Conservation (phyloP, 2,329 filamentous ascomycete genomes). For the Aureobasidium sp. region DNA sequence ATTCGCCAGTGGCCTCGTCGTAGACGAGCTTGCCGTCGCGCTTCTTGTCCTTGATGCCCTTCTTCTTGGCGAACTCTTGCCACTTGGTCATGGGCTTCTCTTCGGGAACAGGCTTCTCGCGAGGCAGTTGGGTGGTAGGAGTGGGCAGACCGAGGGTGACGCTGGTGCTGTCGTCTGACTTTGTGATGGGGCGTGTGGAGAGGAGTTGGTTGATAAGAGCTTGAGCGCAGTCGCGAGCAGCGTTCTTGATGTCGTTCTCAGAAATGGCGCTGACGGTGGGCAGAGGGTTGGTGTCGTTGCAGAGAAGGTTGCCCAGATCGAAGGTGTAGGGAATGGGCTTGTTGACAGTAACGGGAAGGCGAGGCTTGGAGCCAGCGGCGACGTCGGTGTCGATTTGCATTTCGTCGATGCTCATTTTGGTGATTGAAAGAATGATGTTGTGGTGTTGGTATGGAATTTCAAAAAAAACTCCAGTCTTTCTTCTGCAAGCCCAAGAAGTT, state of each 20-base stretch:
- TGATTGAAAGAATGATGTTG: not conserved
- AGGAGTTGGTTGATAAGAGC: slow-evolving; percentile 90
- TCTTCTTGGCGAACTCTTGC: slow-evolving; percentile 93
- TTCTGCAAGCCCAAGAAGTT: not conserved
- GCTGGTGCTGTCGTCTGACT: slow-evolving; percentile 48
- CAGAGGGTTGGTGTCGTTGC: slow-evolving; percentile 79
- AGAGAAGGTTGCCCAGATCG: slow-evolving; percentile 80
- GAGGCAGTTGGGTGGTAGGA: slow-evolving; percentile 62
- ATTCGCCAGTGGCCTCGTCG: slow-evolving; percentile 77
- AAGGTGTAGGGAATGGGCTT: slow-evolving; percentile 89
- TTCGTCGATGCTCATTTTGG: slow-evolving; percentile 12
- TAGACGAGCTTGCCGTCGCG: slow-evolving; percentile 74
- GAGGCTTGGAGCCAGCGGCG: slow-evolving; percentile 11
- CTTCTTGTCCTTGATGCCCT: slow-evolving; percentile 87
- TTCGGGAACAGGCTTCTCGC: slow-evolving; percentile 83
- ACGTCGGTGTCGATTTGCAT: slow-evolving; percentile 11
- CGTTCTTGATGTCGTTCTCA: slow-evolving; percentile 51
- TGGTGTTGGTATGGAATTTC: not conserved
- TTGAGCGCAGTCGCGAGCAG: slow-evolving; percentile 84
- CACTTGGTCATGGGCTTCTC: slow-evolving; percentile 83
- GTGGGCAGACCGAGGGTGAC: slow-evolving; percentile 73
- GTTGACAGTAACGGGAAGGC: slow-evolving; percentile 28
- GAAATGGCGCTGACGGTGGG: slow-evolving; percentile 37
- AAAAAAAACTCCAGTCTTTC: not conserved
- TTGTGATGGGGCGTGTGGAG: slow-evolving; percentile 71